These are phyloP conservation scores for Orbilia javanica DNA, from an alignment of 2,329 filamentous ascomycete genomes.

Conservation along the genomic window DNA sequence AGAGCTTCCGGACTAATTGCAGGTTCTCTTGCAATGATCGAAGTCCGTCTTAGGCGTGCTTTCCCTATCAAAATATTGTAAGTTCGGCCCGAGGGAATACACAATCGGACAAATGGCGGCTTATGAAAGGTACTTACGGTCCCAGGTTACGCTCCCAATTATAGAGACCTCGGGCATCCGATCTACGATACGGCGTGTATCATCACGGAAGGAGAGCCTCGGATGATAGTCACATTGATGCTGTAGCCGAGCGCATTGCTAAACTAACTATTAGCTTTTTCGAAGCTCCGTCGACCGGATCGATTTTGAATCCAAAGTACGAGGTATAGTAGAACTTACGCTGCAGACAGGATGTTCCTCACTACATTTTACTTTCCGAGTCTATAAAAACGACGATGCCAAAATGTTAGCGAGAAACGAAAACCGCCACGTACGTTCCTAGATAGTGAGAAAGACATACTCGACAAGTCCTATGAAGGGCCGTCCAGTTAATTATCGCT, in stretches of 20 bases:
- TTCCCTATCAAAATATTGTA: conserved; percentile 62
- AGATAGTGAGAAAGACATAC: conserved; percentile 57
- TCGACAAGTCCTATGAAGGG: conserved; percentile 61
- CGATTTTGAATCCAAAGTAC: conserved; percentile 32
- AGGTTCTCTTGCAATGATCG: conserved; percentile 31
- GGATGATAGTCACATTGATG: conserved; percentile 73
- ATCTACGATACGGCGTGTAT: conserved; percentile 69
- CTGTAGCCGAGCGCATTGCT: conserved; percentile 71
- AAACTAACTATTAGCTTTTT: conserved; percentile 14
- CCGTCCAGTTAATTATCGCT: conserved; percentile 59
- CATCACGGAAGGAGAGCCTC: conserved; percentile 70
- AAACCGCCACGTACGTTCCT: conserved; percentile 16
- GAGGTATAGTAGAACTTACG: conserved; percentile 64
- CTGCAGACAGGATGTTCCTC: conserved; percentile 71
- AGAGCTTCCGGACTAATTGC: conserved; percentile 64
- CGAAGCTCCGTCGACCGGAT: conserved; percentile 1
- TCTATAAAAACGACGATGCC: conserved; percentile 37
- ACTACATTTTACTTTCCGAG: conserved; percentile 71
- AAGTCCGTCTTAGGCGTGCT: conserved; percentile 59
- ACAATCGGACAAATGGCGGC: conserved; percentile 36
- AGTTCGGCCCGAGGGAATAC: conserved; percentile 16
- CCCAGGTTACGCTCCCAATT: conserved; percentile 71
- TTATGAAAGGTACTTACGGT: conserved; percentile 67
- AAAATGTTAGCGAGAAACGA: conserved; percentile 26
- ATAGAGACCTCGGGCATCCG: conserved; percentile 70